Base-by-base conservation (phyloP, 352 stramenopile species). In the Blastocystis sp. region DNA sequence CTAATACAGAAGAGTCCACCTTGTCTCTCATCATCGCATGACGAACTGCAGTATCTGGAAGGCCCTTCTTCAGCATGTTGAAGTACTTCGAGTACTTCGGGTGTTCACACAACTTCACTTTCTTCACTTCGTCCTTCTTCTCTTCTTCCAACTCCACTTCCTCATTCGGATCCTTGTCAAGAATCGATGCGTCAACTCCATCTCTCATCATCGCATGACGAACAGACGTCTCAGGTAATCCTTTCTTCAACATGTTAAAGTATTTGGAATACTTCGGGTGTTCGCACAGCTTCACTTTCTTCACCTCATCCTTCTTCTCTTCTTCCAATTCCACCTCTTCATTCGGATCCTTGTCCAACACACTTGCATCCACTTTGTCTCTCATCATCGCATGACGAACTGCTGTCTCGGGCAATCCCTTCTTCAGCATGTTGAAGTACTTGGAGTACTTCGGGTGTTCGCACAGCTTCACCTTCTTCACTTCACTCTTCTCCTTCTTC, bases 361-460 rank as follows among this genome's bases (percentile, higher is more conserved):
- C n/a, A n/a, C n/a, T n/a, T n/a, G n/a, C n/a, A n/a, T n/a, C n/a
- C n/a, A 87, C 23, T 21, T 52, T 43, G 9, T 84, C 78, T 62
- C 65, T 14, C 23, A 52, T 88, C 67, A 88, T 79, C 4, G 56
- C 21, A 45, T 79, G 64, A 56, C 21, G 4, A 38, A 88, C 60
- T 9, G 78, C 66, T 17, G 21, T 23, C 34, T 88, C 38, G 40
- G 78, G 78, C 21, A 88, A 40, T 53, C 78, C 78, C 0, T 38
- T 76, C 21, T 88, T 88, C 40, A 88, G 56, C 67, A 88, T 79
- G 17, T 53, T 79, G 59, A 77, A 88, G 38, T 88, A 88, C 34
- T 88, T 88, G 0, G 64, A 64, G 62, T 78, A 88, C 17, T 59
- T 40, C 11, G 78, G 78, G 56, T 88, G 78, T n/a, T 88, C 78